Percentiles rank a stretch among this genome's conserved stretches.
These are phyloP conservation scores for Pseudogymnoascus sp. DNA, from an alignment of 2,329 filamentous ascomycete genomes.

Conservation along the genomic window DNA sequence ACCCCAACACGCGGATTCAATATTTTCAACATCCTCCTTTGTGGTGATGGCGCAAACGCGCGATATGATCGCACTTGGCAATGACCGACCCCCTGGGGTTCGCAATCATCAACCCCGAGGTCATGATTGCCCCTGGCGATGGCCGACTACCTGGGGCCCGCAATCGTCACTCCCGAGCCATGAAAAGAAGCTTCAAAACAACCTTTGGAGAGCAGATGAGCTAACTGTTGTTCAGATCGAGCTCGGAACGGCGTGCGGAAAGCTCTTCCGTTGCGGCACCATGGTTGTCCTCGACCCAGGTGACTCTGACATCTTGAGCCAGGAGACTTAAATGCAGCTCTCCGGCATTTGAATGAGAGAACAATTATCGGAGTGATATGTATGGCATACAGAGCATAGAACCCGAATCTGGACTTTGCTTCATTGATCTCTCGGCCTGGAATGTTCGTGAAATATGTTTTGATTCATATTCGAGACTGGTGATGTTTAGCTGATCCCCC, in stretches of 20 bases:
- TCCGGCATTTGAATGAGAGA: background rate
- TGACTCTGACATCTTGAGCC: conserved; percentile 93
- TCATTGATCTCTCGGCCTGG: background rate
- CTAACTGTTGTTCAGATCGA: conserved; percentile 70
- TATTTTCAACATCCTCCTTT: background rate
- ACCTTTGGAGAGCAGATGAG: background rate
- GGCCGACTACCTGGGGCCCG: background rate
- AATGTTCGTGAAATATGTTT: background rate
- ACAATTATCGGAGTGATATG: background rate
- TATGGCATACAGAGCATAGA: background rate
- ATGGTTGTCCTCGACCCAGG: conserved; percentile 96
- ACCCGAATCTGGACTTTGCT: background rate
- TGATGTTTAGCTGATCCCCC: background rate
- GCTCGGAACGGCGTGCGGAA: conserved; percentile 95
- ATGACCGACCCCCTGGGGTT: background rate
- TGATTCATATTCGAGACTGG: background rate
- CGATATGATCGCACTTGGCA: background rate
- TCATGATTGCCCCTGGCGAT: background rate
- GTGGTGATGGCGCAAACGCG: no score
- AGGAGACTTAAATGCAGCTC: conserved; percentile 42
- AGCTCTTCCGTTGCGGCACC: conserved; percentile 96
- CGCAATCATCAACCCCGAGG: background rate
- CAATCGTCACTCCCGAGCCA: background rate
- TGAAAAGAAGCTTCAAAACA: background rate
- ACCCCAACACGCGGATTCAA: background rate